Base-by-base conservation (phyloP, 345 rosid species). In the Streptanthus diversifolius region DNA sequence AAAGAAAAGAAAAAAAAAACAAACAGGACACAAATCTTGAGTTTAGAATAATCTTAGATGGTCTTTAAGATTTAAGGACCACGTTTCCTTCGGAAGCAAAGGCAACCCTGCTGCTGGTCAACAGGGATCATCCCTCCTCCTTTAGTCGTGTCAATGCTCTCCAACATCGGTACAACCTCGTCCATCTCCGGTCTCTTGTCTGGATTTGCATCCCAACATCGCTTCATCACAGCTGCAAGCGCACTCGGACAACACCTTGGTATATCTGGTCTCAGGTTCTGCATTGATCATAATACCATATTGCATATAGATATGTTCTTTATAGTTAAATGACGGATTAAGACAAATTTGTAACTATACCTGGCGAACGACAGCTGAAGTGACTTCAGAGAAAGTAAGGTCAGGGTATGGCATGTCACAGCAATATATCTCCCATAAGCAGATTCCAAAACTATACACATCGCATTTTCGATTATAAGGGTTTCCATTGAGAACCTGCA, bases 401-500 rank as follows among this genome's bases (percentile, higher is more conserved):
- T 95, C 90, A 14, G 98, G 91, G 73, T 95, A 88, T 1, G 99
- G 99, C 98, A 95, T 95, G 85, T 91, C 99, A 63, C 98, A 95
- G 79, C 99, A 95, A 80, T 90, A 95, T 33, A 82, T 95, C 89
- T 95, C 98, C 98, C 99, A 95, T 62, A 95, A 68, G 73, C 98
- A 93, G 80, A 93, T 91, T 30, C 98, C 93, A 6, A 93, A 93
- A 79, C 98, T 95, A 77, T 95, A 91, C 57, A 95, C 99, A 51
- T 95, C 99, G 18, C 99, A 95, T 82, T 90, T 95, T 77, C 98
- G 84, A 77, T 95, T 95, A 75, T 95, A 95, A 10, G 99, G 93
- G 57, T 80, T 85, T 77, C 99, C 99, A 80, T 95, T 90, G 55
- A 95, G 92, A 74, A 95, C 99, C 99, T 93, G 85, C 60, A 80